Evolutionary conservation across 306 rosid species (phyloP), one percentile per base, ranked within the genome.

Genomic region (Nissolia schottii): DNA sequence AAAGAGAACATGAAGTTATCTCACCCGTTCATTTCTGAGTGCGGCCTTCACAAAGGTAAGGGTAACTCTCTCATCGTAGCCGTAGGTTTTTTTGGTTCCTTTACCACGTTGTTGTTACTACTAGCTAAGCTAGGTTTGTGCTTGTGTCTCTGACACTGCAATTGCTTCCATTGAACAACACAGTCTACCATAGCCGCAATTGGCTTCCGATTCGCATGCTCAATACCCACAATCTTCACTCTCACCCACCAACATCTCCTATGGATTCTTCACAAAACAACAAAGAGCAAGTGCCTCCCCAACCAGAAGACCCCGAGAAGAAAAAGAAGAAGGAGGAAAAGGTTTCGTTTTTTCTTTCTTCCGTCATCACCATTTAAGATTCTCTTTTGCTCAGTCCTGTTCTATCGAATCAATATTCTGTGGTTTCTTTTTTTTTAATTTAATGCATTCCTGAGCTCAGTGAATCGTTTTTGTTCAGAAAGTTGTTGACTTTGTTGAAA

Each of bases 291-390:
- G 38, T 84, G 46, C 54, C 72, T 19, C 34, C 70, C 18, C 2
- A 37, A 2, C 60, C 62, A 19, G 94, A 90, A 73, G 98, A 93
- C 75, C 98, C 92, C 0, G 98, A 93, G 82, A 91, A 85, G 87
- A 94, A 91, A 66, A 94, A 85, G 88, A 94, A 91, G 74, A 94
- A 94, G 80, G 93, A 91, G 41, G 97, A 91, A 66, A 94, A 94
- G 99, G 97, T 87, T 31, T 4, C 16, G 3, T 6, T 6, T 34
- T 7, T 34, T 8, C 8, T 34, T 34, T 8, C 40, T 25, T 1
- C 61, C 4, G 1, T 38, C 40, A 4, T 10, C 55, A 32, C 12
- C 53, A 3, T 28, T 59, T 4, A 37, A 27, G 31, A 27, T 14
- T 25, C 13, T 35, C 4, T 1, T 7, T 54, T 35, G 63, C 16